phyloP scores from a whole-genome alignment of 176 grass and related monocot genomes.

The Saccharum spontaneum region DNA sequence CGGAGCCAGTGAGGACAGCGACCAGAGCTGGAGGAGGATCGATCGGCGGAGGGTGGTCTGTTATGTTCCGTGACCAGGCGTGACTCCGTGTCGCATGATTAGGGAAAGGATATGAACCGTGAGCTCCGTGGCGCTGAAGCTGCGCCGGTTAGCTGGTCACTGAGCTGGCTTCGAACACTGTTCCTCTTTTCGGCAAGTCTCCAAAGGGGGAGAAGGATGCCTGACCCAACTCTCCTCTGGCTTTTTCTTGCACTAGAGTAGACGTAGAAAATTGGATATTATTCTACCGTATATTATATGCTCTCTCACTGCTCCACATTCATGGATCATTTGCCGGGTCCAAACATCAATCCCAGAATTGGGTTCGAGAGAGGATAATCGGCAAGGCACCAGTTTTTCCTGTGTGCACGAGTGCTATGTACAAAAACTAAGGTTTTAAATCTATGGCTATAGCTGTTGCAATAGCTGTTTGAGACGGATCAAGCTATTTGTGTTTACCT shows the following conservation, averaged over 20 bases:
- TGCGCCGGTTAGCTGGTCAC: constrained; percentile 41
- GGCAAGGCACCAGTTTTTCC: no score
- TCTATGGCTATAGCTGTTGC: no score
- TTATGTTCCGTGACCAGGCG: constrained; percentile 15
- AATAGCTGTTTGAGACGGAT: no score
- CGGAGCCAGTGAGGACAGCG: constrained; percentile 38
- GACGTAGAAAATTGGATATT: neutral
- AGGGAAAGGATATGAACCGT: neutral
- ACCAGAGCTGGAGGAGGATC: constrained; percentile 17
- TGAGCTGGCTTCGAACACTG: constrained; percentile 26
- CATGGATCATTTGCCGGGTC: no score
- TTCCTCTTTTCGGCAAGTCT: constrained; percentile 24
- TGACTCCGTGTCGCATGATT: constrained; percentile 13
- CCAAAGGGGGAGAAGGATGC: constrained; percentile 65
- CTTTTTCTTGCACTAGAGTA: constrained; percentile 22
- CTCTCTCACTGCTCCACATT: no score
- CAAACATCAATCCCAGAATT: no score
- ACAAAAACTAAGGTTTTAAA: no score
- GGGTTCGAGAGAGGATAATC: no score
- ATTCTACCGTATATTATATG: neutral
- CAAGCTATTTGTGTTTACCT: no score
- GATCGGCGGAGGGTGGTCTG: neutral
- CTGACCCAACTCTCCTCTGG: constrained; percentile 53
- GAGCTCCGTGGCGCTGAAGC: constrained; percentile 25
- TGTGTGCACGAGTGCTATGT: no score